Base-by-base conservation (phyloP, 164 flowering plant genomes). In the Chimonanthus salicifolius region DNA sequence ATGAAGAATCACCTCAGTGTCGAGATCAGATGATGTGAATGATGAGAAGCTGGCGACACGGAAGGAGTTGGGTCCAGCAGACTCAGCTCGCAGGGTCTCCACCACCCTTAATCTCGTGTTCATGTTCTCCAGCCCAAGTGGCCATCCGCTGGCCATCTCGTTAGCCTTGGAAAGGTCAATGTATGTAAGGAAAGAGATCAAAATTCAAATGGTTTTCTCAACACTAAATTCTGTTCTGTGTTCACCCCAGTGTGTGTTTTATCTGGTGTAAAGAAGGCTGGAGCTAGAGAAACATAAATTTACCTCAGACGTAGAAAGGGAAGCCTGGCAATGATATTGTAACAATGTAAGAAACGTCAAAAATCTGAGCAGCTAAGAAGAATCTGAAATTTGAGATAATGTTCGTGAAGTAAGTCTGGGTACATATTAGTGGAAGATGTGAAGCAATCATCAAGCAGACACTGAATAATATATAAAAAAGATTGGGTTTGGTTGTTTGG, bases 121-220 rank as follows among this genome's bases (percentile, higher is more conserved):
- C 85, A 91, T 83, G 68, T 82, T 84, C 77, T 79, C 84, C 50
- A 91, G 90, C 70, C 97, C 97, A 64, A 91, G 85, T 1, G 97
- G 94, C 97, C 97, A 91, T 63, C 97, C 97, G 45, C 60, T 82
- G 13, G 83, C 72, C 65, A 72, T 75, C 62, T 74, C 83, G 54
- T 51, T 71, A 8, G 75, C 82, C 90, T 86, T 80, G 63, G 4
- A 54, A 16, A 71, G 58, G 60, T 54, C 58, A 51, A 51, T 11
- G 58, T 11, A 3, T 6, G 13, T 9, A 51, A 51, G 58, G 58
- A 51, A 3, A 0, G 6, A 15, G 10, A 9, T 15, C 58, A 11
- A 9, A 51, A 1, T 15, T 9, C 58, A 51, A 2, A 51, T 51
- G 15, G 10, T 11, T 51, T 3, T 9, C 10, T 11, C 2, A 9